Base-by-base conservation (phyloP, 2,329 filamentous ascomycete species). In the Colletotrichum eleusines region DNA sequence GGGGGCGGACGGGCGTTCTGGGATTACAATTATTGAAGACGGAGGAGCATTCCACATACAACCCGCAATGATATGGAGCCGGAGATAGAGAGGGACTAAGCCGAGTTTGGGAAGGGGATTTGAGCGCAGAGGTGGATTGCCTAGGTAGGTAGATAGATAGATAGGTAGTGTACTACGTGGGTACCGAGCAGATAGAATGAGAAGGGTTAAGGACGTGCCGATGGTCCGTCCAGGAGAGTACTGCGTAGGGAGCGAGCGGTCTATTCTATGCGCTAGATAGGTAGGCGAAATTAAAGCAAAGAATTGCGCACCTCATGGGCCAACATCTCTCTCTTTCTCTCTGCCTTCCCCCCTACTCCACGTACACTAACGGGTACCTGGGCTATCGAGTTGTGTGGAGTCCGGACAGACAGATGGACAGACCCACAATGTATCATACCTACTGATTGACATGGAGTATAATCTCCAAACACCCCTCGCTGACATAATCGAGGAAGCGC, bases 261-360 rank as follows among this genome's bases (percentile, higher is more conserved):
- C 58, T 31, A 28, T 63, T 59, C 38, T 48, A 55, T 63, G 59
- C n/a, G n/a, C n/a, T n/a, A n/a, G n/a, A n/a, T n/a, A 58, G 46
- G 64, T 70, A 70, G 63, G 67, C 67, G 67, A 70, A 28, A 70
- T 70, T 70, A 67, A 55, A 46, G 38, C 53, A 66, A n/a, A n/a
- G 66, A 59, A 26, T 42, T 26, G 44, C 48, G 33, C 44, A 66
- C 18, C 31, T n/a, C 20, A 9, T 20, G n/a, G 44, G 44, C 44
- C 5, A 46, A 12, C n/a, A 23, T n/a, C n/a, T n/a, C n/a, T n/a
- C n/a, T n/a, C n/a, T n/a, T n/a, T n/a, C n/a, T n/a, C n/a, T n/a
- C n/a, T n/a, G n/a, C n/a, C n/a, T n/a, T n/a, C n/a, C n/a, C n/a
- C n/a, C 44, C 53, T 26, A 33, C 12, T 8, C 1, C 26, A 0